Evolutionary conservation across 345 rosid genomes (phyloP).

Genomic region (Aethionema arabicum): DNA sequence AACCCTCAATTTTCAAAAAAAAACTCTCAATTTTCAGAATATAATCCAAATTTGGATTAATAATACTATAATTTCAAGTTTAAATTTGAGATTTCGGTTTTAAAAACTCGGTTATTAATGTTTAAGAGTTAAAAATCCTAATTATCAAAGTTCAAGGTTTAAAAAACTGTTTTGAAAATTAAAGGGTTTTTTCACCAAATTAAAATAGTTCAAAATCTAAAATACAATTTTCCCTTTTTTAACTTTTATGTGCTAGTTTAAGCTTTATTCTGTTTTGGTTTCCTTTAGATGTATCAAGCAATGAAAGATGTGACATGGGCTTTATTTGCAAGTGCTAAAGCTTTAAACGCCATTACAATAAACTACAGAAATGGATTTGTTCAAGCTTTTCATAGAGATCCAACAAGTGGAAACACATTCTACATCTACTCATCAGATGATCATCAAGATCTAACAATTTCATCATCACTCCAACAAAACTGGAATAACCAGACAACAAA

Average conservation of each 20-base stretch:
- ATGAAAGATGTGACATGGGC: slow-evolving; percentile 97
- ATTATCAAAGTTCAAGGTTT: too few relatives aligned
- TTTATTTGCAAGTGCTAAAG: slow-evolving; percentile 81
- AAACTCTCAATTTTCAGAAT: too few relatives aligned
- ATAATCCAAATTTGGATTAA: too few relatives aligned
- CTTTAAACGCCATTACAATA: slow-evolving; percentile 89
- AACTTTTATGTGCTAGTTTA: background rate
- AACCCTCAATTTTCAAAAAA: too few relatives aligned
- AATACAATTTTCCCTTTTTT: too few relatives aligned
- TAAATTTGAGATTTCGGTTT: too few relatives aligned
- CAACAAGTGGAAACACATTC: slow-evolving; percentile 73
- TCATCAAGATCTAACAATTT: slow-evolving; percentile 68
- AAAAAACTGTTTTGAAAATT: too few relatives aligned
- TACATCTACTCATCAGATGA: slow-evolving; percentile 75
- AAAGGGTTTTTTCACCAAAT: too few relatives aligned
- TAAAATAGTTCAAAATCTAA: too few relatives aligned
- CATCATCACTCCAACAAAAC: slow-evolving; percentile 53
- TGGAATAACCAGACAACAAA: slow-evolving; percentile 70
- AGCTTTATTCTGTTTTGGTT: background rate
- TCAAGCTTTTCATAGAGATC: slow-evolving; percentile 97
- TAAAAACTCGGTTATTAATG: too few relatives aligned
- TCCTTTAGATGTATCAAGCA: slow-evolving; percentile 72
- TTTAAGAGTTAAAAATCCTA: too few relatives aligned
- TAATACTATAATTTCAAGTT: too few relatives aligned
- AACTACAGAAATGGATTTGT: slow-evolving; percentile 91